Conservation (phyloP, 2,329 filamentous ascomycete genomes). For the Pestalotiopsis sp. region DNA sequence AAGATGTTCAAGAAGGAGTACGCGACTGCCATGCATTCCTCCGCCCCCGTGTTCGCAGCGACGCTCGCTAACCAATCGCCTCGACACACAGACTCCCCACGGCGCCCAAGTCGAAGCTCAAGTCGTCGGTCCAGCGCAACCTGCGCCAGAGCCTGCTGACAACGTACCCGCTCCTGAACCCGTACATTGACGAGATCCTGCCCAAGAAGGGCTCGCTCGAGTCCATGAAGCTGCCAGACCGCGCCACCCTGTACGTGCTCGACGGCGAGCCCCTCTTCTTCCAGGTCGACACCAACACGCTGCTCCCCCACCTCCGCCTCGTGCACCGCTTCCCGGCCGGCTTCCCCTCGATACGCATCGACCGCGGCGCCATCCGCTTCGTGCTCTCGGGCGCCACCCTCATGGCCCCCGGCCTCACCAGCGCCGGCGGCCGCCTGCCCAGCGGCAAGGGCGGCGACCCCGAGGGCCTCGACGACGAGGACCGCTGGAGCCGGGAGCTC, state of each 20-base stretch:
- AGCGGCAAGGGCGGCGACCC: slow-evolving; percentile 39
- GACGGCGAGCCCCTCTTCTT: slow-evolving; percentile 82
- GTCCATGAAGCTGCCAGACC: slow-evolving; percentile 90
- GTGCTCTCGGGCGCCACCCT: slow-evolving; percentile 90
- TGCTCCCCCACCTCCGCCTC: slow-evolving; percentile 85
- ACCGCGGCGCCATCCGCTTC: slow-evolving; percentile 94
- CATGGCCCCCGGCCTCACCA: slow-evolving; percentile 94
- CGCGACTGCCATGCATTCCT: slow-evolving; percentile 28
- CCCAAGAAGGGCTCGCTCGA: slow-evolving; percentile 93
- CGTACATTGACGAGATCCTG: slow-evolving; percentile 89
- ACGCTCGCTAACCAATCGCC: slow-evolving; percentile 21
- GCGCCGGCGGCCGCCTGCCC: slow-evolving; percentile 78
- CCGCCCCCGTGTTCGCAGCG: not conserved
- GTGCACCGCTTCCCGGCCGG: slow-evolving; percentile 86
- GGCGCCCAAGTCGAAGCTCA: slow-evolving; percentile 90
- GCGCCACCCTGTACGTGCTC: slow-evolving; percentile 84
- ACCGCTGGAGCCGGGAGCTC: slow-evolving; percentile 65
- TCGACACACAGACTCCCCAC: slow-evolving; percentile 62
- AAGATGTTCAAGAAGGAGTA: slow-evolving; percentile 95
- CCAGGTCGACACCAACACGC: slow-evolving; percentile 73
- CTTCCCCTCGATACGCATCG: slow-evolving; percentile 85
- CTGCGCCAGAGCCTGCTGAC: slow-evolving; percentile 81
- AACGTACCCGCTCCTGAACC: slow-evolving; percentile 81
- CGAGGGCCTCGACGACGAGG: slow-evolving; percentile 50
- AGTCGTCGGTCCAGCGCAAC: slow-evolving; percentile 88